Evolutionary conservation across 2,329 filamentous ascomycete species (phyloP).

Genomic region (Aureobasidium mangrovei): DNA sequence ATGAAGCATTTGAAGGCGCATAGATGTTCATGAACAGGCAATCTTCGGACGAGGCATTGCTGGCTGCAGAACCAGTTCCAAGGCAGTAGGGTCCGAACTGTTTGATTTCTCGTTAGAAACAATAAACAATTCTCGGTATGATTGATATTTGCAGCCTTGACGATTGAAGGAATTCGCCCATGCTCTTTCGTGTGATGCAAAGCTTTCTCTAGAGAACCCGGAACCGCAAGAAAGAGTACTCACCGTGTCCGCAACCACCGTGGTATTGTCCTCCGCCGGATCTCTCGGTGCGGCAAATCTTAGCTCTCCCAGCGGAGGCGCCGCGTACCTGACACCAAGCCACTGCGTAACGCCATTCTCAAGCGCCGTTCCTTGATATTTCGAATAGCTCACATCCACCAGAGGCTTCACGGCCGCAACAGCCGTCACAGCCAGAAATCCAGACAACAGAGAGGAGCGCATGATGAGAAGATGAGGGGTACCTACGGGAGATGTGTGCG

Average conservation of each 20-base stretch:
- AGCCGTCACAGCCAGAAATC: not conserved
- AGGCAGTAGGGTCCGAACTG: slow-evolving; percentile 32
- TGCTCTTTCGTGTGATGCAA: not conserved
- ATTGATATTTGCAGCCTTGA: too few relatives aligned
- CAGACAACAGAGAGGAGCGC: not conserved
- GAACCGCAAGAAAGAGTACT: slow-evolving; percentile 16
- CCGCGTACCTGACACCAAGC: slow-evolving; percentile 68
- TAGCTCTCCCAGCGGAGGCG: slow-evolving; percentile 55
- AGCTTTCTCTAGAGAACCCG: not conserved
- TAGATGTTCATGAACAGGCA: slow-evolving; percentile 62
- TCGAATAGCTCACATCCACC: slow-evolving; percentile 59
- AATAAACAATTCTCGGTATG: too few relatives aligned
- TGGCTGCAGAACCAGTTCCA: slow-evolving; percentile 19
- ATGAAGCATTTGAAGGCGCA: slow-evolving; percentile 47
- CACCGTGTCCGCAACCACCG: slow-evolving; percentile 50
- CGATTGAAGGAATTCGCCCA: too few relatives aligned
- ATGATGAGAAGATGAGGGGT: slow-evolving; percentile 1
- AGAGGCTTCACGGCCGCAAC: slow-evolving; percentile 29
- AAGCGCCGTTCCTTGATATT: slow-evolving; percentile 50
- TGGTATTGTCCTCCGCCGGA: slow-evolving; percentile 39
- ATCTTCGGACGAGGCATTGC: slow-evolving; percentile 47
- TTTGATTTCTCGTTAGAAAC: not conserved
- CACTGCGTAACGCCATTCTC: slow-evolving; percentile 57
- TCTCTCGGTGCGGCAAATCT: slow-evolving; percentile 61
- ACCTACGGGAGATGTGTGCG: not conserved